A percentile compares a stretch with the other conserved stretches of the same genome.
phyloP scores from a whole-genome alignment of 2,329 filamentous ascomycete species.

The Tolypocladium ophioglossoides region DNA sequence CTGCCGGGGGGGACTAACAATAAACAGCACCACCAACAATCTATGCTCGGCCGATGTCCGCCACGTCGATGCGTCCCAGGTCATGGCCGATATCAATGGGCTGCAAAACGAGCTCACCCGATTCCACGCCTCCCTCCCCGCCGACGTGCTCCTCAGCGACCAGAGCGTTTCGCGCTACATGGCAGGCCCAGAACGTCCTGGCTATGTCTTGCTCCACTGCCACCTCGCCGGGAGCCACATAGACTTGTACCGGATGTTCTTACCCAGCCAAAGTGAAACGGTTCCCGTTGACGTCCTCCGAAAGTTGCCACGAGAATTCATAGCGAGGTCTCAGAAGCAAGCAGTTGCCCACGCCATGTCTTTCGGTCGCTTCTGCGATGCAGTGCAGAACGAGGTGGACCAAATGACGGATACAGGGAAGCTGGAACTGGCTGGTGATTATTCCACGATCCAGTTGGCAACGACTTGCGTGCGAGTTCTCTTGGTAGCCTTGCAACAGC shows the following conservation, averaged over 20 bases:
- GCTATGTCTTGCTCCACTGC: conserved; percentile 27
- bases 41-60: conserved; percentile 12
- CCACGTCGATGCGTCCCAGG: conserved; percentile 22
- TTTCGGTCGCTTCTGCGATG: conserved; percentile 24
- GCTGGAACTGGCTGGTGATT: conserved; percentile 18
- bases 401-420: conserved; percentile 12
- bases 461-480: conserved; percentile 21
- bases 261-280: conserved; percentile 23
- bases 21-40: conserved; percentile 14
- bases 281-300: conserved; percentile 19
- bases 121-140: conserved; percentile 23
- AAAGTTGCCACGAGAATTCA: conserved; percentile 24
- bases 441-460: conserved; percentile 19
- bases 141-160: conserved; percentile 21
- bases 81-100: conserved; percentile 24
- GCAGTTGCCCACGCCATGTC: conserved; percentile 27
- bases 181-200: conserved; percentile 17
- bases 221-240: conserved; percentile 25
- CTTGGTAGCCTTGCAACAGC: conserved; percentile 23
- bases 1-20: neutral
- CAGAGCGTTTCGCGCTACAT: conserved; percentile 21
- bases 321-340: conserved; percentile 25
- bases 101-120: conserved; percentile 27
- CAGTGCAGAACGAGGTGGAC: conserved; percentile 18
- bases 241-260: conserved; percentile 27